Percentiles rank a stretch among this genome's conserved stretches.
Conservation (phyloP, 495 filamentous ascomycete species). For the Aspergillus sclerotioniger region DNA sequence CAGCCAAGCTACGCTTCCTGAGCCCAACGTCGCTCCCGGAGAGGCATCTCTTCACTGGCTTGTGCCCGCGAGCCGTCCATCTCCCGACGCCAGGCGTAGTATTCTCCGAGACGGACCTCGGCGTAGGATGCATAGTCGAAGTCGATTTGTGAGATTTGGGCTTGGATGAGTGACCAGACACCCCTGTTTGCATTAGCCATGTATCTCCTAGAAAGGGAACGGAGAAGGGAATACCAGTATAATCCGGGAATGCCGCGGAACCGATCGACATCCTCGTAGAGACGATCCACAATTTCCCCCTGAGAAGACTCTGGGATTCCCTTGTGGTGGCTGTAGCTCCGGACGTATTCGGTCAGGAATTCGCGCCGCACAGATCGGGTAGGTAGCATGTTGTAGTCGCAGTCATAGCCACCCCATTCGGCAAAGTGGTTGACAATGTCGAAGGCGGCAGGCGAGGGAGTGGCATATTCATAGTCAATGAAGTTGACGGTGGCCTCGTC, state of each 20-base stretch:
- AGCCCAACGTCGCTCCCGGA: slow-evolving; percentile 85
- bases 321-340: slow-evolving; percentile 43
- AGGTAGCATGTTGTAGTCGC: slow-evolving; percentile 82
- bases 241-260: slow-evolving; percentile 91
- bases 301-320: slow-evolving; percentile 46
- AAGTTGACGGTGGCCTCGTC: slow-evolving; percentile 65
- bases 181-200: slow-evolving; percentile 56
- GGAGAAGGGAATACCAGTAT: slow-evolving; percentile 51
- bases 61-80: slow-evolving; percentile 56
- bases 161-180: slow-evolving; percentile 95
- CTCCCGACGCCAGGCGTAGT: slow-evolving; percentile 90
- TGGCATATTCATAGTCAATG: slow-evolving; percentile 98
- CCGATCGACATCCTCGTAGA: slow-evolving; percentile 77
- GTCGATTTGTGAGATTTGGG: slow-evolving; percentile 90
- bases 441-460: slow-evolving; percentile 93
- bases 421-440: slow-evolving; percentile 99
- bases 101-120: slow-evolving; percentile 83
- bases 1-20: slow-evolving; percentile 38
- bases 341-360: slow-evolving; percentile 82
- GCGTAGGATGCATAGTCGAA: slow-evolving; percentile 97
- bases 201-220: neutral
- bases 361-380: slow-evolving; percentile 72
- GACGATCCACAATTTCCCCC: slow-evolving; percentile 58
- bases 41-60: slow-evolving; percentile 58
- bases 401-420: slow-evolving; percentile 97